Base-by-base conservation (phyloP, 1,139 yeast species). In the Pichia sp. region DNA sequence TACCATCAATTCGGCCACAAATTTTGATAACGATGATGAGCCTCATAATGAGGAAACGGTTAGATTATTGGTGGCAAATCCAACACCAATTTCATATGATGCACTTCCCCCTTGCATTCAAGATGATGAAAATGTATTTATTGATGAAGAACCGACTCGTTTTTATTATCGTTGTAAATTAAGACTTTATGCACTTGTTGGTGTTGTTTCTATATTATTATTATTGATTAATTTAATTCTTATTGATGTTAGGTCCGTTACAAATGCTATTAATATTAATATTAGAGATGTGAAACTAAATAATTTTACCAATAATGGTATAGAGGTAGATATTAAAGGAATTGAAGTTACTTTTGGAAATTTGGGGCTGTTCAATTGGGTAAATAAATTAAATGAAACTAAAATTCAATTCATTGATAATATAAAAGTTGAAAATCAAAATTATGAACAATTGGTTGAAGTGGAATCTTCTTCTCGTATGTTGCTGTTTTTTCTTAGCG, bases 21-120 rank as follows among this genome's bases (percentile, higher is more conserved):
- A n/a, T n/a, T n/a, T n/a, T n/a, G n/a, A n/a, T n/a, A n/a, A n/a
- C 22, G 18, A 13, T 5, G 19, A 5, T 8, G 15, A 21, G 8
- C 15, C 18, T 23, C 11, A 24, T 11, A 14, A 23, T 28, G 27
- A 33, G 6, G 41, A 33, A 15, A 33, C 37, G 6, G 26, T 33
- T 16, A 27, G 31, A 24, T 39, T 42, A 21, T 33, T 42, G 11
- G 23, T 21, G 13, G 36, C 35, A 5, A 37, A 42, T 2, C 40
- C 42, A 8, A 20, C n/a, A n/a, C 39, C 42, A 27, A 13, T 35
- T 6, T 31, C 33, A 6, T 35, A 38, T 24, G 22, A 32, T 19
- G 26, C 34, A 4, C 21, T 35, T 9, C 42, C 40, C 2, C 15
- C 26, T 6, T 31, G 23, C 9, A 33, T 42, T 20, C 38, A 24